Conservation (phyloP, 768 basidiomycete genomes). For the Mycena polygramma region DNA sequence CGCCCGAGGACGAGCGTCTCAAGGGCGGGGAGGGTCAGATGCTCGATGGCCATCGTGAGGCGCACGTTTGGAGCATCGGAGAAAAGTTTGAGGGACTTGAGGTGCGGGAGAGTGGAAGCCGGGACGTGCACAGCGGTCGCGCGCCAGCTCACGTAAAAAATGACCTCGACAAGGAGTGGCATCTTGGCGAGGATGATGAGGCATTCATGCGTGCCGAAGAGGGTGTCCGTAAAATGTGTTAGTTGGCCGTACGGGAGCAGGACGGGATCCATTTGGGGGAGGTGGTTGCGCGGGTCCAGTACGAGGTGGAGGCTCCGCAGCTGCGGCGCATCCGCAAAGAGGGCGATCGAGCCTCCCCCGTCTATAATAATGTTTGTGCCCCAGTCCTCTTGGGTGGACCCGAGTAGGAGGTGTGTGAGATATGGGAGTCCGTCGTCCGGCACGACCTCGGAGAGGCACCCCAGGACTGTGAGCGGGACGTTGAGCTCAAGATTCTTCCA, state of each 20-base stretch:
- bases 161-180: conserved; percentile 20
- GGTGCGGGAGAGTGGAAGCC: not conserved
- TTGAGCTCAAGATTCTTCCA: not conserved
- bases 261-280: conserved; percentile 7
- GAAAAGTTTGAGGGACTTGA: conserved; percentile 21
- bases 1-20: not conserved
- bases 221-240: conserved; percentile 23
- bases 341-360: not conserved
- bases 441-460: not conserved
- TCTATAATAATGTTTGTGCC: too few species aligned
- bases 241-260: conserved; percentile 14
- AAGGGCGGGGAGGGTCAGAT: conserved; percentile 8
- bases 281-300: not conserved
- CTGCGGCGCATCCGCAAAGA: conserved; percentile 14
- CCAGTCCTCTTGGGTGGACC: conserved; percentile 11
- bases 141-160: not conserved
- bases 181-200: not conserved
- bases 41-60: not conserved
- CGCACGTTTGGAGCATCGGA: not conserved
- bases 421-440: conserved; percentile 2
- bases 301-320: conserved; percentile 25
- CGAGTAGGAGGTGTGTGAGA: conserved; percentile 17
- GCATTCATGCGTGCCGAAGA: conserved; percentile 10
- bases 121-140: too few species aligned
- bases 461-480: not conserved